phyloP scores from a whole-genome alignment of 164 flowering plant genomes.

The Vitis cinerea region DNA sequence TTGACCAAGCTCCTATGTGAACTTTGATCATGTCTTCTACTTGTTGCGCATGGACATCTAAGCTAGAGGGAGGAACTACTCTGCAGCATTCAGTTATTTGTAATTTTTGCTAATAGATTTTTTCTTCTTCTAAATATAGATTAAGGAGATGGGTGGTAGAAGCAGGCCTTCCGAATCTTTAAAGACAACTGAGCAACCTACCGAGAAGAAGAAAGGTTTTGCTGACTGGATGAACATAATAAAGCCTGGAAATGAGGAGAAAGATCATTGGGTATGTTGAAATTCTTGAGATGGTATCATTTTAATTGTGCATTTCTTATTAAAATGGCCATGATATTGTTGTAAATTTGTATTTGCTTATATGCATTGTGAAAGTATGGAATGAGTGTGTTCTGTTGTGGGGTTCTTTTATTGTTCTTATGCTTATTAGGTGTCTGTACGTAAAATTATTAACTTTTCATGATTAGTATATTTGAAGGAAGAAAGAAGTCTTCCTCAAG shows the following conservation, averaged over 20 bases:
- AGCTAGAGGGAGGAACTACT: no score
- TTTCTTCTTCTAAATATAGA: slow-evolving; percentile 27
- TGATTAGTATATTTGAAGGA: neutral
- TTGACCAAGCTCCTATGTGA: no score
- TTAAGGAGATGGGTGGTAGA: slow-evolving; percentile 89
- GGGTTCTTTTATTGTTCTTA: neutral
- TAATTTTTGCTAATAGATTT: neutral
- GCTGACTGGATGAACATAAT: slow-evolving; percentile 80
- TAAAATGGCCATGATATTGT: neutral
- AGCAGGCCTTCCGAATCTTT: slow-evolving; percentile 50
- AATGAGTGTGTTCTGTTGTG: neutral
- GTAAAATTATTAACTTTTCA: neutral
- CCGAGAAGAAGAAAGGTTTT: slow-evolving; percentile 82
- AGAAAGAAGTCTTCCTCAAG: no score
- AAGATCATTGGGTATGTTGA: slow-evolving; percentile 89
- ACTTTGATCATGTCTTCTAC: no score
- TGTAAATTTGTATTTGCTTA: neutral
- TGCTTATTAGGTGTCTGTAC: neutral
- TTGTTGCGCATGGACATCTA: no score
- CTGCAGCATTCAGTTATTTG: no score
- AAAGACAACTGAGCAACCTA: slow-evolving; percentile 52
- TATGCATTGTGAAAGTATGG: neutral
- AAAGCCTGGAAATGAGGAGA: slow-evolving; percentile 89
- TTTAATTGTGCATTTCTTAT: neutral
- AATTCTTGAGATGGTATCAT: neutral